These are phyloP conservation scores for Dendrostoma leiphaemia DNA, from an alignment of 2,329 filamentous ascomycete genomes.

Conservation along the genomic window DNA sequence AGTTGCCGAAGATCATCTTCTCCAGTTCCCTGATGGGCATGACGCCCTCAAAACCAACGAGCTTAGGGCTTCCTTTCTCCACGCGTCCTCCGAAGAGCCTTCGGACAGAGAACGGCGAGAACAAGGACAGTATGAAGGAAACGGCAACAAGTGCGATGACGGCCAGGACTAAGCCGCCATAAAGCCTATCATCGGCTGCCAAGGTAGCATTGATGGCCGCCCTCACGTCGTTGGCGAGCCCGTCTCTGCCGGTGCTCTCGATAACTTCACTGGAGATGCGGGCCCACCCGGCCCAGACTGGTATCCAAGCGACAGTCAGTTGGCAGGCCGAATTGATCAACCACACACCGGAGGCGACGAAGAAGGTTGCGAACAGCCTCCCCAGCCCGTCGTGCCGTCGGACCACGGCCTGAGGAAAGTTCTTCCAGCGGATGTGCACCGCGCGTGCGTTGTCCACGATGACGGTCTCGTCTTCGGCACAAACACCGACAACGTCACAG, in stretches of 20 bases:
- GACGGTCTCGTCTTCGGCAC: constrained; percentile 27
- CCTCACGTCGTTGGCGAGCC: too few species aligned
- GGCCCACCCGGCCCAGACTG: constrained; percentile 13
- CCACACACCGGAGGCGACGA: constrained; percentile 19
- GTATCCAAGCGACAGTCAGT: constrained; percentile 17
- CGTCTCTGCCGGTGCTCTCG: too few species aligned
- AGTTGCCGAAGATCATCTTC: constrained; percentile 25
- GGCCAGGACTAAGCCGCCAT: constrained; percentile 1
- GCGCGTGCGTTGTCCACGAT: constrained; percentile 29
- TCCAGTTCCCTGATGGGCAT: constrained; percentile 25
- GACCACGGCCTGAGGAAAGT: constrained; percentile 24
- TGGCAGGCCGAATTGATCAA: constrained; percentile 18
- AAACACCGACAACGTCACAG: constrained; percentile 30
- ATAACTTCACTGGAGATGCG: too few species aligned
- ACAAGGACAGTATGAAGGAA: constrained; percentile 17
- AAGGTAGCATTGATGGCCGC: too few species aligned
- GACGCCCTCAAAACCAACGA: constrained; percentile 28
- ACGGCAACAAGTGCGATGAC: constrained; percentile 14
- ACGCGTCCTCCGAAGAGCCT: constrained; percentile 23
- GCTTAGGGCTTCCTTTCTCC: constrained; percentile 21
- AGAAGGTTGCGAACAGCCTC: constrained; percentile 13
- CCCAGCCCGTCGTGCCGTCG: constrained; percentile 8
- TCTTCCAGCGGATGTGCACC: constrained; percentile 31
- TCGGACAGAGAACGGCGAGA: constrained; percentile 21
- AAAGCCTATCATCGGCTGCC: too few species aligned